Base-by-base conservation (phyloP, 805 yeast genomes). In the Candida peoriensis region DNA sequence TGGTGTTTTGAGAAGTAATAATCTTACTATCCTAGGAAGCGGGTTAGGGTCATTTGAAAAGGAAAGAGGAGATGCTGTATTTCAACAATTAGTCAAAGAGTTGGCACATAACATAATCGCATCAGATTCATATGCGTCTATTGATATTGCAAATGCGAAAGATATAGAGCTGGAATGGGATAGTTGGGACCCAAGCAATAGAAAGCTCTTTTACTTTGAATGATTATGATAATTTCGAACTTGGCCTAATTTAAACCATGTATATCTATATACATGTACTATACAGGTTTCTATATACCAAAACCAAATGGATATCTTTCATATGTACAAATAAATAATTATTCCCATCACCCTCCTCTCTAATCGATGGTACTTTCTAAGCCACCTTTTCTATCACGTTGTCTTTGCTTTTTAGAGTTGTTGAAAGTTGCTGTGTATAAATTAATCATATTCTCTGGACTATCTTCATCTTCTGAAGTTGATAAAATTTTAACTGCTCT, bases 401-500 rank as follows among this genome's bases (percentile, higher is more conserved):
- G 53, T 41, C 46, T 47, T 29, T 52, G 55, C 25, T 39, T 42
- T 38, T 46, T 48, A 11, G 50, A 35, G 37, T 39, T 42, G 39
- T 52, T 47, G 43, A 52, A 52, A 26, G 38, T 46, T 15, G 44
- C 33, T 8, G 51, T 44, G 30, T 49, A 52, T 13, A 47, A 36
- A 24, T 50, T 43, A 21, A 50, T 37, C 47, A 48, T 43, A 32
- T 48, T 44, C 30, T 50, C 54, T 14, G 49, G 46, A 1, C 43
- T 36, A 6, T 43, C 39, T 6, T 37, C 39, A 12, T 14, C 24
- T n/a, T 37, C 32, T 8, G 34, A 32, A 17, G 17, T 40, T n/a
- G 38, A 36, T 34, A 37, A 31, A 12, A 46, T 39, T 16, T 36
- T 40, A n/a, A 41, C 35, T 6, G 52, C 28, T 14, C 34, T 36